phyloP scores from a whole-genome alignment of 2,329 filamentous ascomycete species.

The Colletotrichum sp. region DNA sequence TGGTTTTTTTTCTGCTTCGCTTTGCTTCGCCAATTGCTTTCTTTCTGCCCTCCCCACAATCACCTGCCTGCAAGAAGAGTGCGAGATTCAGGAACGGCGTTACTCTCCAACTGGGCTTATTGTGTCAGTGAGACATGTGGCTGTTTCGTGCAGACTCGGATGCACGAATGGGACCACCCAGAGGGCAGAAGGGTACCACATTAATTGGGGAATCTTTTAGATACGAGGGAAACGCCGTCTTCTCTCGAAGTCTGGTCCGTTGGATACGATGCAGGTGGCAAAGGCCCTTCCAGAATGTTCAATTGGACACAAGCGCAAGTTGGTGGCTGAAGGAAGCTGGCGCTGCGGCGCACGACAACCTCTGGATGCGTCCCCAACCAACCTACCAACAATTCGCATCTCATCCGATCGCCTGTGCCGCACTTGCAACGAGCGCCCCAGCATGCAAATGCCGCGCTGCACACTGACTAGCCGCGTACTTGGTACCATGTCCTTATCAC shows the following conservation, averaged over 20 bases:
- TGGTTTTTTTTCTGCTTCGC: neutral
- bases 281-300: neutral
- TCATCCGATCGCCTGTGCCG: neutral
- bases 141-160: constrained; percentile 2
- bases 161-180: neutral
- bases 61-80: neutral
- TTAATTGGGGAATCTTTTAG: neutral
- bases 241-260: neutral
- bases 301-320: neutral
- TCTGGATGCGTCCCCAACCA: neutral
- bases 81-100: constrained; percentile 2
- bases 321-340: neutral
- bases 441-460: neutral
- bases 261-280: neutral
- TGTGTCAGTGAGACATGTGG: constrained; percentile 11
- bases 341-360: neutral
- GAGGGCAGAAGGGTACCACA: neutral
- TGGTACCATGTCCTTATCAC: neutral
- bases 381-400: neutral
- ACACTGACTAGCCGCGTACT: neutral
- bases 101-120: neutral
- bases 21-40: neutral
- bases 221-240: neutral
- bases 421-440: neutral
- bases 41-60: neutral